Evolutionary conservation across 805 yeast genomes (phyloP), one percentile per base, ranked within the genome.

Genomic region (Candida nanaspora): DNA sequence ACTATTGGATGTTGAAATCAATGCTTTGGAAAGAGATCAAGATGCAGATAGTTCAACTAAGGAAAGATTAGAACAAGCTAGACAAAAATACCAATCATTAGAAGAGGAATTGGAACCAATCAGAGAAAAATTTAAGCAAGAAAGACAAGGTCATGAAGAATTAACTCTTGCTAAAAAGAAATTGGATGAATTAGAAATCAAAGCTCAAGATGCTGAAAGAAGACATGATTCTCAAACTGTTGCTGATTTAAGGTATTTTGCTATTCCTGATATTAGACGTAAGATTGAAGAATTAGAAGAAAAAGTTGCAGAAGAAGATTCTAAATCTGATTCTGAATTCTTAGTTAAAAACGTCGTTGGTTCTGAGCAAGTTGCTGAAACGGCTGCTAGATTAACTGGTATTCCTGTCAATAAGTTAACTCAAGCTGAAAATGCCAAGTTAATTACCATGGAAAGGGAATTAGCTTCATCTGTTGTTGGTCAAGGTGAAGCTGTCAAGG

Each of bases 201-300:
- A 93, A 66, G 98, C 98, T 4, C 74, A 70, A 41, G 98, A 93
- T 65, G 98, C 98, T 20, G 98, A 91, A 62, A 86, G 98, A 74
- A 83, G 97, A 59, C 86, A 86, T 48, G 98, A 93, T 61, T 86
- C 88, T 27, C 91, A 83, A 6, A 75, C 96, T 10, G 95, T 94
- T 40, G 98, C 98, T 18, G 98, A 93, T 65, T 74, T 93, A 61
- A 78, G 96, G 62, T 93, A 89, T 70, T 93, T 87, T 70, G 98
- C 98, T 22, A 93, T 93, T 56, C 98, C 98, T 8, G 96, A 91
- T 55, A 72, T 93, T 43, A 73, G 82, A 63, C 74, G 76, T 53
- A 80, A 80, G 57, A 91, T 93, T 47, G 78, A 64, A 38, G 78
- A 76, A 50, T 70, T 89, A 44, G 98, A 93, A 63, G 59, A 70